Conservation (phyloP, 345 rosid genomes). For the Gossypium raimondii region DNA sequence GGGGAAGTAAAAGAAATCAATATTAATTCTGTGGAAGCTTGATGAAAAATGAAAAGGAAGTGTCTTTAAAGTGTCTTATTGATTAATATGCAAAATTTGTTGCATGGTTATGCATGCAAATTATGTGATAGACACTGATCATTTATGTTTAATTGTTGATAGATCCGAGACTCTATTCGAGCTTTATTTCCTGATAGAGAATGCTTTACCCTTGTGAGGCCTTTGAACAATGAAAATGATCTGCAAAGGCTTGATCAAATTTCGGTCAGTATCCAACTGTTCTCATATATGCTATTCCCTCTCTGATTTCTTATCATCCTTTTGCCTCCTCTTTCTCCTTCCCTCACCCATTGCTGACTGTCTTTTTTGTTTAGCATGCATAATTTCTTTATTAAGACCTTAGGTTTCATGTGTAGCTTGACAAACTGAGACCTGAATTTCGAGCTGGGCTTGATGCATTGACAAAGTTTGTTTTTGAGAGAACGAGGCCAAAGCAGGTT, state of each 20-base stretch:
- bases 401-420: constrained; percentile 45
- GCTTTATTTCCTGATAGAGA: constrained; percentile 95
- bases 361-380: not conserved
- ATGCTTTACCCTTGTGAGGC: constrained; percentile 90
- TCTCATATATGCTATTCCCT: constrained; percentile 6
- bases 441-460: constrained; percentile 85
- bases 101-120: constrained; percentile 1
- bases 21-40: not conserved
- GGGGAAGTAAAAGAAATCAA: constrained; percentile 7
- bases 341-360: not conserved
- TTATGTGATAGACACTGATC: constrained; percentile 20
- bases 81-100: not conserved
- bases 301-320: not conserved
- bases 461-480: constrained; percentile 94
- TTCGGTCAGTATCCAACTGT: constrained; percentile 43
- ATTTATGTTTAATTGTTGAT: constrained; percentile 18
- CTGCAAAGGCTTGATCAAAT: constrained; percentile 91
- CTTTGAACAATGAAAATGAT: constrained; percentile 79
- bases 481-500: constrained; percentile 91
- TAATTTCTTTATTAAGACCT: constrained; percentile 5
- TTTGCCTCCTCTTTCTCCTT: not conserved
- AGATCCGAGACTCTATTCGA: constrained; percentile 89
- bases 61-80: not conserved
- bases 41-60: not conserved
- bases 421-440: constrained; percentile 75